Conservation (phyloP, 2,329 filamentous ascomycete species). For the Fusarium liriodendri region DNA sequence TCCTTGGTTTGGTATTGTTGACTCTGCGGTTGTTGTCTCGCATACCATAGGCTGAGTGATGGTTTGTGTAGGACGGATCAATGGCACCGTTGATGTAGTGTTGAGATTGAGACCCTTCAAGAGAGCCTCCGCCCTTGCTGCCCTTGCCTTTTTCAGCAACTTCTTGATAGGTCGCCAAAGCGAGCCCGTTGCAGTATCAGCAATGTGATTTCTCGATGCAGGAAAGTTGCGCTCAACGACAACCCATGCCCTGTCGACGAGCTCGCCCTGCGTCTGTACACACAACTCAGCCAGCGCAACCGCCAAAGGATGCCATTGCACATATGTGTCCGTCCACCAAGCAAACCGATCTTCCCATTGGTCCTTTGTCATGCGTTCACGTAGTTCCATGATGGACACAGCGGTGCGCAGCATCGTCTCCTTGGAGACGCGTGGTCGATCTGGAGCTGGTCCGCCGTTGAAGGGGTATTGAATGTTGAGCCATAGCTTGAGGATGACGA, state of each 20-base stretch:
- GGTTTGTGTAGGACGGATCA: not conserved
- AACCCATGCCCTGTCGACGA: slow-evolving; percentile 62
- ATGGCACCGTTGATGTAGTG: slow-evolving; percentile 1
- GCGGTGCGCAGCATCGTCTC: slow-evolving; percentile 60
- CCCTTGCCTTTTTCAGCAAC: slow-evolving; percentile 61
- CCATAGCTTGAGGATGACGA: slow-evolving; percentile 60
- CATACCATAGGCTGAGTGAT: slow-evolving; percentile 27
- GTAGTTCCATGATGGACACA: slow-evolving; percentile 58
- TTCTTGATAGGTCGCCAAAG: slow-evolving; percentile 67
- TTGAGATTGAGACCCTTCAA: slow-evolving; percentile 42
- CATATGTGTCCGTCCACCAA: slow-evolving; percentile 63
- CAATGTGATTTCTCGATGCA: slow-evolving; percentile 57
- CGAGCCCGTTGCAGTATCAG: slow-evolving; percentile 61
- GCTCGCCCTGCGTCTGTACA: slow-evolving; percentile 56
- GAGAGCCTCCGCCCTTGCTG: slow-evolving; percentile 49
- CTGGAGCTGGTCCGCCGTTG: slow-evolving; percentile 45
- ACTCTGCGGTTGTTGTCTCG: not conserved
- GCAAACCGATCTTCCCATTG: slow-evolving; percentile 52
- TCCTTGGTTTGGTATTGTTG: not conserved
- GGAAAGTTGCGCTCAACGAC: slow-evolving; percentile 59
- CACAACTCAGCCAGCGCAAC: slow-evolving; percentile 65
- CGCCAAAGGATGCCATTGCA: slow-evolving; percentile 67
- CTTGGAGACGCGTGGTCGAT: slow-evolving; percentile 49
- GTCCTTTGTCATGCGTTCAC: slow-evolving; percentile 47
- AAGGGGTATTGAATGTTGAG: slow-evolving; percentile 59